Base-by-base conservation (phyloP, 2,329 filamentous ascomycete species). In the Chaetomium strumarium region DNA sequence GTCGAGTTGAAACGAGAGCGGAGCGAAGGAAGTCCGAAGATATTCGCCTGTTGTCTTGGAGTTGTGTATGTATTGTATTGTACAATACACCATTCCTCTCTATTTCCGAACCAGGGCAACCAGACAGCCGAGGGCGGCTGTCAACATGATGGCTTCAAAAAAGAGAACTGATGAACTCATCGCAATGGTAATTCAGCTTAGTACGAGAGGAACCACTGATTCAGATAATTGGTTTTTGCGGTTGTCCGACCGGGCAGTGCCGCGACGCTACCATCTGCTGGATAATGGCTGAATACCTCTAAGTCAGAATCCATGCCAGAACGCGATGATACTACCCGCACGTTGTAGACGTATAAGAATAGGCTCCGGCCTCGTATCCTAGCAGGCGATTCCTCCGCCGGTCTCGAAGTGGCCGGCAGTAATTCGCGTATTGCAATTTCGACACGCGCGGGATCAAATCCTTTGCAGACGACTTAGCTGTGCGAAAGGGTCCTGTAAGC, bases 401-500 rank as follows among this genome's bases (percentile, higher is more conserved):
- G 46, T 38, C 46, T 49, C 20, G 46, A 49, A 49, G 46, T 49
- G 46, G 46, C n/a, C 46, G 46, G 46, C 37, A 38, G 47, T 50
- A 50, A 50, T 43, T 50, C 47, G 31, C 47, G 47, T 38, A 50
- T 50, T 50, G 40, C 38, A 49, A 44, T 49, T 49, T 49, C 47
- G 31, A n/a, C 39, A 49, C 47, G 31, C 31, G 39, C 38, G 19
- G 69, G 70, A 52, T 72, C 66, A 66, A 68, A 70, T 69, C 64
- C 66, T 69, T 71, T 72, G 65, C 64, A 72, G 64, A 71, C 67
- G 67, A 72, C 64, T 68, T 68, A 65, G 64, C 63, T 67, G 62
- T 64, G 55, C 58, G 60, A 67, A 62, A 63, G 58, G 65, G 69
- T 71, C 63, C 60, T 72, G 66, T 72, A 72, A 67, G 67, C 62